Conservation (phyloP, 495 filamentous ascomycete genomes). For the Cercophora scortea region DNA sequence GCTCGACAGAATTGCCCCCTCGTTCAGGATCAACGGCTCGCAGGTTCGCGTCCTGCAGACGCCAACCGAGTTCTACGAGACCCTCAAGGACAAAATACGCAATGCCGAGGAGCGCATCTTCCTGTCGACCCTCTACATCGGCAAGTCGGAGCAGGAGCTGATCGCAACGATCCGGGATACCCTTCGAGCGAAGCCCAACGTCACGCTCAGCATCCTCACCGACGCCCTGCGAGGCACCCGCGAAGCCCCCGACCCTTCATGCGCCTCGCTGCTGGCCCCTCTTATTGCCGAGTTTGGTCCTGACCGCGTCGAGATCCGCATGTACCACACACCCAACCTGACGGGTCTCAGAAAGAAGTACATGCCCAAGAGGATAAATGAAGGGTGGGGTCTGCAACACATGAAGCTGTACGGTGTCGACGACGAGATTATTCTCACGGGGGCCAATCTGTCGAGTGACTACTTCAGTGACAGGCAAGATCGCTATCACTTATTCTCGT, state of each 20-base stretch:
- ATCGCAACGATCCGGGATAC: constrained; percentile 71
- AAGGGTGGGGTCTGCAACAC: constrained; percentile 97
- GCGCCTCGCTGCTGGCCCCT: constrained; percentile 79
- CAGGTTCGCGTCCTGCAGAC: constrained; percentile 71
- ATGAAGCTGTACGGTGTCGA: constrained; percentile 99
- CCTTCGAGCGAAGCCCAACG: constrained; percentile 60
- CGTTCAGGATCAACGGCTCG: constrained; percentile 78
- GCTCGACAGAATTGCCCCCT: constrained; percentile 80
- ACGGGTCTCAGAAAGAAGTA: constrained; percentile 77
- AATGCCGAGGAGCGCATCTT: constrained; percentile 74
- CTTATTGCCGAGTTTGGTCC: constrained; percentile 75
- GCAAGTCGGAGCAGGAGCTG: constrained; percentile 86
- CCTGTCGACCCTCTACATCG: constrained; percentile 91
- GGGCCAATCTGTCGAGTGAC: constrained; percentile 86
- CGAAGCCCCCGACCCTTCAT: constrained; percentile 80
- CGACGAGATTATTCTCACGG: constrained; percentile 91
- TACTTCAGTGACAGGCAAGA: constrained; percentile 97
- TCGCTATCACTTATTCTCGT: constrained; percentile 85
- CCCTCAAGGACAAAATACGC: constrained; percentile 73
- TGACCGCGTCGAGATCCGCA: constrained; percentile 83
- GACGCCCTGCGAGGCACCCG: constrained; percentile 88
- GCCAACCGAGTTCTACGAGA: constrained; percentile 79
- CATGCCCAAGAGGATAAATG: constrained; percentile 85
- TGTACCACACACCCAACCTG: constrained; percentile 97
- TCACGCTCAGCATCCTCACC: constrained; percentile 86